A percentile compares a stretch with the other conserved stretches of the same genome.
These are phyloP conservation scores for Blastobotrys apis DNA, from an alignment of 1,139 yeast genomes.

Conservation along the genomic window DNA sequence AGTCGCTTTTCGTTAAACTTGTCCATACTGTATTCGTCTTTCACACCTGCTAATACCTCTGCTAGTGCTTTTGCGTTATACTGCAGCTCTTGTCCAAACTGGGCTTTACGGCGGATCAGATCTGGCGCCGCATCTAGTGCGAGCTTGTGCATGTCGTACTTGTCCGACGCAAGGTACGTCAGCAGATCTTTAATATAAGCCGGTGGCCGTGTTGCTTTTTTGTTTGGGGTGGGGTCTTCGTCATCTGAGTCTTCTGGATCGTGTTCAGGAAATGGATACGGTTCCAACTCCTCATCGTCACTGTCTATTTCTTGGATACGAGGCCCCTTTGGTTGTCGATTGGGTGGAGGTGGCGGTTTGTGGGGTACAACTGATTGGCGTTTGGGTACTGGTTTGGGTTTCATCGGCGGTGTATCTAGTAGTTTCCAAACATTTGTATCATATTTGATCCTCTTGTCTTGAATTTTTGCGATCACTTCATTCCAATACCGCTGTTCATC, in stretches of 20 bases:
- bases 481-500: conserved; percentile 21
- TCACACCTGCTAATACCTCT: conserved; percentile 44
- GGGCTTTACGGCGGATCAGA: conserved; percentile 50
- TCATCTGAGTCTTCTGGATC: conserved; percentile 43
- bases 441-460: conserved; percentile 9
- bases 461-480: conserved; percentile 6
- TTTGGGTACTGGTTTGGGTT: neutral
- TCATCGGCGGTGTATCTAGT: conserved; percentile 15
- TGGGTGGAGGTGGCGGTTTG: neutral
- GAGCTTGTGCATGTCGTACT: conserved; percentile 48
- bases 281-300: conserved; percentile 25
- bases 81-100: conserved; percentile 51
- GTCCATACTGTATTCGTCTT: conserved; percentile 46
- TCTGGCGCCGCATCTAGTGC: conserved; percentile 55
- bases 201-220: conserved; percentile 35
- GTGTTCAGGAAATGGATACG: conserved; percentile 30
- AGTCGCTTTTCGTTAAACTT: conserved; percentile 51
- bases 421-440: conserved; percentile 16
- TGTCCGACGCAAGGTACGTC: conserved; percentile 48
- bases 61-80: conserved; percentile 48
- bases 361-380: neutral
- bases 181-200: conserved; percentile 60
- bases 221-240: conserved; percentile 45
- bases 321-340: neutral
- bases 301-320: conserved; percentile 11